These are phyloP conservation scores for Neurospora sp. DNA, from an alignment of 495 filamentous ascomycete species.

Conservation along the genomic window DNA sequence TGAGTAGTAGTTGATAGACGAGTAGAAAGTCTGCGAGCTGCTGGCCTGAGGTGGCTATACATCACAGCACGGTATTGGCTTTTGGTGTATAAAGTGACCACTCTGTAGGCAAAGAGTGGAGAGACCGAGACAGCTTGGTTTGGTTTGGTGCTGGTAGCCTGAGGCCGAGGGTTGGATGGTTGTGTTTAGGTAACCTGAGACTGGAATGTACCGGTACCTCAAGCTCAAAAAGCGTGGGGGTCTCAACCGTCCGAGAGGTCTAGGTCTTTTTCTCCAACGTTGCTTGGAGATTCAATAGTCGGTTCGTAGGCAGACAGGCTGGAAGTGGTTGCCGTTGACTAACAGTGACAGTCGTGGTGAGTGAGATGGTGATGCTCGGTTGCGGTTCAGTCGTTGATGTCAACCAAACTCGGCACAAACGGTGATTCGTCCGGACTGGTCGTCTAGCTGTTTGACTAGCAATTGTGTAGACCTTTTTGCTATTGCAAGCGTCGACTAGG, in stretches of 20 bases:
- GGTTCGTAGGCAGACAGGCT: background rate
- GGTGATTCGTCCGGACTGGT: background rate
- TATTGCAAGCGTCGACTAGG: background rate
- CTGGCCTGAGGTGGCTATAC: background rate
- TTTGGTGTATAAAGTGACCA: background rate
- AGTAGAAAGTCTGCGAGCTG: background rate
- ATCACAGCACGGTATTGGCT: background rate
- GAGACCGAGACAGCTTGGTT: background rate
- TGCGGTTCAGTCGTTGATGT: background rate
- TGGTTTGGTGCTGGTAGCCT: background rate
- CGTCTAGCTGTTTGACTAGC: background rate
- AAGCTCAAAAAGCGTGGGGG: background rate
- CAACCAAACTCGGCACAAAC: background rate
- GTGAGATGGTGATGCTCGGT: background rate
- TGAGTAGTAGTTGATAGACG: too few species aligned
- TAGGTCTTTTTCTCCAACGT: background rate
- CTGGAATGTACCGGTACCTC: background rate
- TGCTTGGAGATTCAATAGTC: background rate
- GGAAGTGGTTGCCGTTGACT: background rate
- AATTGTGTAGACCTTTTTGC: background rate
- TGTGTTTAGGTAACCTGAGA: background rate
- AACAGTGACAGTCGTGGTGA: background rate
- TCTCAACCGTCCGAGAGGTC: background rate
- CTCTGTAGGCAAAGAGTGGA: background rate
- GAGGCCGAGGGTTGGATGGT: background rate